These are phyloP conservation scores for Angomonas ambiguus DNA, from an alignment of 208 protist species.

Conservation along the genomic window DNA sequence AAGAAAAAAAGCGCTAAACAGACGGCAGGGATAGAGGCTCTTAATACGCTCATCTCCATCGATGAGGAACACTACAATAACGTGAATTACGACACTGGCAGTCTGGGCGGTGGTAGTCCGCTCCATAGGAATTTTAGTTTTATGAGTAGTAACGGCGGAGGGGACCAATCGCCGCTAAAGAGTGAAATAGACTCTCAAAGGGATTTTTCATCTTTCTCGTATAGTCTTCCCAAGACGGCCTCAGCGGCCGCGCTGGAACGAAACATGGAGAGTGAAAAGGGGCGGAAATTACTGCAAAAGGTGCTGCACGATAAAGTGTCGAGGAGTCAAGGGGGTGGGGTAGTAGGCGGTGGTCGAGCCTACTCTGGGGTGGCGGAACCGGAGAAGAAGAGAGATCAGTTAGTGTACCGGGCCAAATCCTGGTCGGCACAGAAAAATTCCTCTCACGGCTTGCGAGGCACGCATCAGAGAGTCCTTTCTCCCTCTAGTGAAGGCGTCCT, in stretches of 20 bases:
- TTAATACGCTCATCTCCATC: too few species aligned
- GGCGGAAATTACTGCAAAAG: not conserved
- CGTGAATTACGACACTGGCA: not conserved
- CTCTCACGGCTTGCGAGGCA: not conserved
- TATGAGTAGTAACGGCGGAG: not conserved
- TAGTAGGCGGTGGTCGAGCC: not conserved
- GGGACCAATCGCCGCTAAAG: not conserved
- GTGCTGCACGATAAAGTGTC: not conserved
- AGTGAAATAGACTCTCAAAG: not conserved
- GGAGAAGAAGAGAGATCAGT: conserved; percentile 1
- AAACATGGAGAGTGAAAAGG: not conserved
- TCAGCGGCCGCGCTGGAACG: not conserved
- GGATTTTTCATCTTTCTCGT: too few species aligned
- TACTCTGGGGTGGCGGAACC: not conserved
- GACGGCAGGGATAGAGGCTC: too few species aligned
- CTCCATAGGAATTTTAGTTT: not conserved
- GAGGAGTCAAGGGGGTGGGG: not conserved
- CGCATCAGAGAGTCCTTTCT: not conserved
- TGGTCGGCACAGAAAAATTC: not conserved
- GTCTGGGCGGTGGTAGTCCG: not conserved
- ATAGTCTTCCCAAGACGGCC: not conserved
- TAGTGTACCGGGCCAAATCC: not conserved
- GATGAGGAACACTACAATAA: not conserved
- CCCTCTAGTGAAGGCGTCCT: not conserved
- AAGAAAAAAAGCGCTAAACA: not conserved